These are phyloP conservation scores for Rhizopogon vinicolor DNA, from an alignment of 768 basidiomycete species.

Conservation along the genomic window DNA sequence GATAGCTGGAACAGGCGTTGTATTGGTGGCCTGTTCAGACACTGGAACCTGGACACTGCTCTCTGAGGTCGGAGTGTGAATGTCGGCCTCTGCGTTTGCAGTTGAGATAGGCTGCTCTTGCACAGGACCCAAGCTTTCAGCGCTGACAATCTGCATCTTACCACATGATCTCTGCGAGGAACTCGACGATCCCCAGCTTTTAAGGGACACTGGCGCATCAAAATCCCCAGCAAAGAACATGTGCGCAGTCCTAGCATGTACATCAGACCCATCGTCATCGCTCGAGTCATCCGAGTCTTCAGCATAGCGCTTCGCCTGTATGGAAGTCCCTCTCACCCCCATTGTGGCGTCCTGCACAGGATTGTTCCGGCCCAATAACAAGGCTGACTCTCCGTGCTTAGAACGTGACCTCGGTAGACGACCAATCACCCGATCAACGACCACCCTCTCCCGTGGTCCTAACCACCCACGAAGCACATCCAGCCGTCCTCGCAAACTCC, in stretches of 20 bases:
- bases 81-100: neutral
- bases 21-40: neutral
- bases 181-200: constrained; percentile 12
- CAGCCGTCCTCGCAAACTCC: constrained; percentile 39
- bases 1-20: neutral
- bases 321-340: neutral
- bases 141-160: neutral
- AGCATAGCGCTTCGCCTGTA: neutral
- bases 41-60: neutral
- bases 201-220: constrained; percentile 11
- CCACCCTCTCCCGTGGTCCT: constrained; percentile 26
- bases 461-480: constrained; percentile 42
- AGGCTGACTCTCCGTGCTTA: neutral
- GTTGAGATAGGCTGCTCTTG: neutral
- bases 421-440: constrained; percentile 32
- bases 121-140: neutral
- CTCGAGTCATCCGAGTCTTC: constrained; percentile 41
- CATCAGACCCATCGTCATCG: constrained; percentile 38
- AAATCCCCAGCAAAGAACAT: constrained; percentile 41
- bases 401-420: neutral
- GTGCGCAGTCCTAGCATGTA: constrained; percentile 54
- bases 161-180: constrained; percentile 3
- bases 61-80: neutral
- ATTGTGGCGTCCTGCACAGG: neutral
- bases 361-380: neutral